These are phyloP conservation scores for Toxoplasma gondii DNA, from an alignment of 169 alveolate genomes.

Conservation along the genomic window DNA sequence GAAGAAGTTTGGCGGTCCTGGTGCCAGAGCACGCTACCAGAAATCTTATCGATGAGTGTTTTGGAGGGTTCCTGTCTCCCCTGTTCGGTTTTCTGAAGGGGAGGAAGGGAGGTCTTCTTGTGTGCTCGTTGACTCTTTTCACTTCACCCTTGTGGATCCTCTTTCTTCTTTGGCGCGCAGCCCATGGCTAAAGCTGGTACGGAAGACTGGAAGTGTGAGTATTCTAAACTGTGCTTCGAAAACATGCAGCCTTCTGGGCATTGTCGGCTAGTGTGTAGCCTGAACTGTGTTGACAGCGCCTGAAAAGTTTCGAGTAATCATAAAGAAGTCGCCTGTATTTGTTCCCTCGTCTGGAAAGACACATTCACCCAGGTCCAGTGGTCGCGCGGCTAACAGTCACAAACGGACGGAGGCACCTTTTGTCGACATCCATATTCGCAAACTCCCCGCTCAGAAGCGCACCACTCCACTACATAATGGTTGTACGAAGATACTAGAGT, in stretches of 20 bases:
- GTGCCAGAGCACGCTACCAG: conserved; percentile 98
- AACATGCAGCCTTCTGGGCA: background rate
- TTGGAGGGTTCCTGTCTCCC: background rate
- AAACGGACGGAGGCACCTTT: too few relatives aligned
- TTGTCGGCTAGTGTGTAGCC: background rate
- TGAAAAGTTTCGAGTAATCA: background rate
- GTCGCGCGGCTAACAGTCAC: too few relatives aligned
- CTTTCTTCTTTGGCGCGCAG: background rate
- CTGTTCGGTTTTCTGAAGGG: background rate
- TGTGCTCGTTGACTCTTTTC: background rate
- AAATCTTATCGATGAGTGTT: conserved; percentile 96
- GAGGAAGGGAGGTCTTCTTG: background rate
- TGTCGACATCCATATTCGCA: too few relatives aligned
- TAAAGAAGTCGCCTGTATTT: too few relatives aligned
- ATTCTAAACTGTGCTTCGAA: background rate
- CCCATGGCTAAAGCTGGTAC: background rate
- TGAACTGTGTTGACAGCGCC: background rate
- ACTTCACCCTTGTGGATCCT: background rate
- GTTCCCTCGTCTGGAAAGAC: too few relatives aligned
- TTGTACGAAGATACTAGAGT: too few relatives aligned
- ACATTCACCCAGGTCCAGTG: too few relatives aligned
- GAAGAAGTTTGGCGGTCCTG: conserved; percentile 99
- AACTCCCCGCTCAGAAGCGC: too few relatives aligned
- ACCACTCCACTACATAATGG: too few relatives aligned
- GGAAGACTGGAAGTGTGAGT: background rate